A percentile compares a stretch with the other conserved stretches of the same genome.
Evolutionary conservation across 306 rosid genomes (phyloP).

Genomic region (Medicago lupulina): DNA sequence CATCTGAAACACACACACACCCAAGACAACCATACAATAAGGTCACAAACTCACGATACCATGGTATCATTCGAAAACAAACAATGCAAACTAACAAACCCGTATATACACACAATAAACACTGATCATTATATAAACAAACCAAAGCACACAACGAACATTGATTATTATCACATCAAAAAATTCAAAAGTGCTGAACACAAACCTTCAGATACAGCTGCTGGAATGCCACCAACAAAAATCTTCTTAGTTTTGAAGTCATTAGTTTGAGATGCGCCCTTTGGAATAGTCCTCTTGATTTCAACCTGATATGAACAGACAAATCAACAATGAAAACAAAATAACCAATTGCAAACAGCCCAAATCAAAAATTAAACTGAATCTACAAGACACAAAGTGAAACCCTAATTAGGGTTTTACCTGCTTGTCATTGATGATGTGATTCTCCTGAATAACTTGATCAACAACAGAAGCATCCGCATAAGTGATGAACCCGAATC

Average conservation of each 20-base stretch:
- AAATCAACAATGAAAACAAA: neutral
- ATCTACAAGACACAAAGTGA: neutral
- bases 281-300: conserved; percentile 93
- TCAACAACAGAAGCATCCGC: conserved; percentile 90
- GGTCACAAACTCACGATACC: neutral
- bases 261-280: conserved; percentile 78
- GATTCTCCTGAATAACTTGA: conserved; percentile 74
- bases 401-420: conserved; percentile 36
- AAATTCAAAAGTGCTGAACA: neutral
- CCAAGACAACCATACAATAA: conserved; percentile 1
- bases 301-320: conserved; percentile 62
- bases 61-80: neutral
- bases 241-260: conserved; percentile 89
- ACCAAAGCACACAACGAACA: neutral
- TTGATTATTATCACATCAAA: neutral
- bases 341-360: neutral
- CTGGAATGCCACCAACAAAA: conserved; percentile 93
- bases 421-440: conserved; percentile 79
- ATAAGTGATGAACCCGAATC: conserved; percentile 90
- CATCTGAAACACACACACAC: conserved; percentile 56
- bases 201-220: conserved; percentile 74
- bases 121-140: neutral
- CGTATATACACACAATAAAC: neutral
- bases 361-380: neutral
- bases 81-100: neutral